Conservation (phyloP, 23 red algal species). For the Gracilaria domingensis region DNA sequence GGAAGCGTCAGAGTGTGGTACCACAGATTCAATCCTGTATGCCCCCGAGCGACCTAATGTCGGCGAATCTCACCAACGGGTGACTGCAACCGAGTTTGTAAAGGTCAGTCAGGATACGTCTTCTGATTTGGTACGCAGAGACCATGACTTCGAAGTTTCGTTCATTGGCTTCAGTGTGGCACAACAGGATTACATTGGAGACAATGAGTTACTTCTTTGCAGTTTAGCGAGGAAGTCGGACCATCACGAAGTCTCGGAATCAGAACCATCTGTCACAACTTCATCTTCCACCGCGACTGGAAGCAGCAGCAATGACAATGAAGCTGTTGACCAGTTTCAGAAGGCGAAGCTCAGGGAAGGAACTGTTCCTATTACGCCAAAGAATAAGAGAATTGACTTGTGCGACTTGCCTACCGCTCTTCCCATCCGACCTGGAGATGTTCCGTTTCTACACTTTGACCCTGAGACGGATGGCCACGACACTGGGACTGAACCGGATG, state of each 20-base stretch:
- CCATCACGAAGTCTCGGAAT: conserved; percentile 14
- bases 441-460: conserved; percentile 50
- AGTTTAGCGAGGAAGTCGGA: conserved; percentile 35
- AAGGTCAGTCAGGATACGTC: conserved; percentile 27
- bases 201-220: conserved; percentile 45
- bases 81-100: conserved; percentile 27
- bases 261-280: neutral
- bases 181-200: conserved; percentile 33
- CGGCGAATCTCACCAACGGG: conserved; percentile 2
- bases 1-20: conserved; percentile 25
- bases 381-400: neutral
- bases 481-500: conserved; percentile 14
- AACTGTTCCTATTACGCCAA: neutral
- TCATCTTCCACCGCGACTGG: neutral
- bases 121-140: conserved; percentile 24
- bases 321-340: neutral
- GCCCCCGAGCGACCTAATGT: conserved; percentile 41
- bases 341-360: neutral
- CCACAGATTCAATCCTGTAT: conserved; percentile 30
- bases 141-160: conserved; percentile 48
- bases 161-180: conserved; percentile 44
- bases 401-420: conserved; percentile 21
- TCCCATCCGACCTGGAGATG: conserved; percentile 19
- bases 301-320: neutral
- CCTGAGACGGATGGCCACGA: conserved; percentile 46